Evolutionary conservation across 352 stramenopile species (phyloP).

Genomic region (Phytophthora chlamydospora): DNA sequence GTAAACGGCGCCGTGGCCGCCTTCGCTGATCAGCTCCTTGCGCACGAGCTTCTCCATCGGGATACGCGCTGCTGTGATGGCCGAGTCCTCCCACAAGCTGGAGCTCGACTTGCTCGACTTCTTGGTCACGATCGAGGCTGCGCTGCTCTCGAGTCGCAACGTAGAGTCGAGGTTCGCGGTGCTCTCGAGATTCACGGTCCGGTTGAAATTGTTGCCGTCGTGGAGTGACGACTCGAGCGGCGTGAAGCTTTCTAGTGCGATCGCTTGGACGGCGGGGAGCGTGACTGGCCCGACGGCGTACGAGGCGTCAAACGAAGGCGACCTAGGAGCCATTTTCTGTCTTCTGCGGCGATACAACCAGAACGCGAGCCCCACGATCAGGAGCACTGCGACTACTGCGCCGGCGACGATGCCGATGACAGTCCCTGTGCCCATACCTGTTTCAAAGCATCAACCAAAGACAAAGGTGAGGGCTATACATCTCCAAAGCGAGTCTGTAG

Average conservation of each 20-base stretch:
- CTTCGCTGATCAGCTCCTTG: constrained; percentile 47
- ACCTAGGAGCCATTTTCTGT: constrained; percentile 15
- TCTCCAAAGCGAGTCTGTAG: background rate
- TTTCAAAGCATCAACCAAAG: background rate
- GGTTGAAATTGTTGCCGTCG: constrained; percentile 28
- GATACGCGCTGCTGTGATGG: constrained; percentile 43
- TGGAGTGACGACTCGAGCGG: constrained; percentile 10
- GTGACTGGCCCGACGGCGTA: constrained; percentile 21
- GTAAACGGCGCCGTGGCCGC: constrained; percentile 58
- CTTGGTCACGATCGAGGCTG: constrained; percentile 8
- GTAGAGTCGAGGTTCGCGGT: constrained; percentile 32
- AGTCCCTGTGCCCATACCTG: constrained; percentile 27
- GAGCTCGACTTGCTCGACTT: constrained; percentile 8
- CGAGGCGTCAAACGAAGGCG: constrained; percentile 26
- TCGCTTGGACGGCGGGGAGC: constrained; percentile 12
- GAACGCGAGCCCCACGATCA: constrained; percentile 27
- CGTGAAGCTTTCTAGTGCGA: constrained; percentile 27
- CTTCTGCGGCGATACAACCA: constrained; percentile 33
- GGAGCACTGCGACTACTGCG: constrained; percentile 19
- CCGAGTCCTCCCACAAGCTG: constrained; percentile 45
- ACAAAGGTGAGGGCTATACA: constrained; percentile 2
- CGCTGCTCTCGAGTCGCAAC: constrained; percentile 27
- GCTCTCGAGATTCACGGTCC: constrained; percentile 35
- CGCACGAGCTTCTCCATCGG: constrained; percentile 54
- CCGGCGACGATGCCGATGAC: constrained; percentile 30